Evolutionary conservation across 768 basidiomycete genomes (phyloP), one percentile per base, ranked within the genome.

Genomic region (Leccinum longicurvipes): DNA sequence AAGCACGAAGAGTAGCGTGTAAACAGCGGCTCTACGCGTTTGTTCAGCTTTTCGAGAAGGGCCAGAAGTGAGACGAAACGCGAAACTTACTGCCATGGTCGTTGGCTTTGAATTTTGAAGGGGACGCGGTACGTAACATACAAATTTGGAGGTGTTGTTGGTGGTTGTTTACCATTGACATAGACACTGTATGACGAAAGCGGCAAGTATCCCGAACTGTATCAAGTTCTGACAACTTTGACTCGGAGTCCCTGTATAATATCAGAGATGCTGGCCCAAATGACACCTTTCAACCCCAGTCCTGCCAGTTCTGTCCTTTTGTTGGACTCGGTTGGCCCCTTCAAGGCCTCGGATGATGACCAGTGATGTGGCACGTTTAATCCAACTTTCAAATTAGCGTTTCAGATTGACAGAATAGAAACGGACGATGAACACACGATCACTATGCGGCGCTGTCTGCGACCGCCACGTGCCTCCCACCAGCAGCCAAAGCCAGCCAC

Each of bases 21-120:
- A 67, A 53, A 27, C 52, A 59, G 49, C 65, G 67, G n/a, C 53
- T 67, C 69, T 71, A 6, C n/a, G 15, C 19, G 47, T 11, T 28
- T 17, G 12, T 17, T 55, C 42, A 46, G 54, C 10, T 27, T 47
- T n/a, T 24, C 7, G 42, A 23, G 21, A 7, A 21, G 21, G 19
- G 9, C 8, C n/a, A 19, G 12, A n/a, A 51, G 6, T 0, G 17
- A 2, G 9, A 36, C 9, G 36, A 4, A 14, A 15, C 21, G 27
- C 23, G n/a, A 45, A 17, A 61, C 69, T 66, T 53, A 70, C 69
- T 48, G 58, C 59, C 69, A 72, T 68, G 3, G 54, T 57, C 32
- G 58, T 62, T 59, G 47, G 48, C 54, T 56, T 63, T 39, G 50
- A 55, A 53, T 49, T 60, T 57, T 51, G 24, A 24, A 50, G 36